Percentiles rank a stretch among this genome's conserved stretches.
Conservation (phyloP, 805 yeast species). For the Saccharomycopsis schoenii region DNA sequence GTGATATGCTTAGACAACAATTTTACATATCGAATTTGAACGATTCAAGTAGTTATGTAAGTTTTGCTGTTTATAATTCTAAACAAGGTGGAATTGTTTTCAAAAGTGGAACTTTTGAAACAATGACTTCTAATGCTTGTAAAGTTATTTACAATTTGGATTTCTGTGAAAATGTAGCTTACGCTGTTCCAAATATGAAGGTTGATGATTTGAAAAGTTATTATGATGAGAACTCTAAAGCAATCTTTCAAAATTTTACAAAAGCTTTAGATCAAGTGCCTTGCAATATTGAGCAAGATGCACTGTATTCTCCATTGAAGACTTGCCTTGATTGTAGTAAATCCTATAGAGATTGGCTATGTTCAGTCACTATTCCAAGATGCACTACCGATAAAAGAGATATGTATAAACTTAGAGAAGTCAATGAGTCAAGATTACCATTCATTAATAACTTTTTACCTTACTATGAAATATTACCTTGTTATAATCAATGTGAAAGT, state of each 20-base stretch:
- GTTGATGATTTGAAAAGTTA: slow-evolving; percentile 28
- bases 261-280: slow-evolving; percentile 66
- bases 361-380: slow-evolving; percentile 80
- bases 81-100: slow-evolving; percentile 59
- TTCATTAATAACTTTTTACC: slow-evolving; percentile 49
- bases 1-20: slow-evolving; percentile 46
- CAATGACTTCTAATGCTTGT: slow-evolving; percentile 49
- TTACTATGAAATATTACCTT: slow-evolving; percentile 80
- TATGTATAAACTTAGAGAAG: slow-evolving; percentile 37
- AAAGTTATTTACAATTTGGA: slow-evolving; percentile 62
- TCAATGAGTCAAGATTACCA: slow-evolving; percentile 47
- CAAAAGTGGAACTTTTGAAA: slow-evolving; percentile 44
- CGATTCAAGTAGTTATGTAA: slow-evolving; percentile 51
- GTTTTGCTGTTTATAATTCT: slow-evolving; percentile 36
- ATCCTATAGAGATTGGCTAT: slow-evolving; percentile 79
- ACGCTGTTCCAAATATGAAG: slow-evolving; percentile 61
- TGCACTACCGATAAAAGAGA: slow-evolving; percentile 48
- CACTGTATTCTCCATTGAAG: slow-evolving; percentile 63
- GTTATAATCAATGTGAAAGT: slow-evolving; percentile 68
- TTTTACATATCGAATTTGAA: slow-evolving; percentile 55
- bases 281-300: slow-evolving; percentile 59
- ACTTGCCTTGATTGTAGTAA: slow-evolving; percentile 63
- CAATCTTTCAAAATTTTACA: slow-evolving; percentile 54
- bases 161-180: slow-evolving; percentile 76
- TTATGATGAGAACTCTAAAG: slow-evolving; percentile 57